Percentiles rank a stretch among this genome's conserved stretches.
Evolutionary conservation across 371 early-diverging fungal species (phyloP).

Genomic region (Parasitella parasitica): DNA sequence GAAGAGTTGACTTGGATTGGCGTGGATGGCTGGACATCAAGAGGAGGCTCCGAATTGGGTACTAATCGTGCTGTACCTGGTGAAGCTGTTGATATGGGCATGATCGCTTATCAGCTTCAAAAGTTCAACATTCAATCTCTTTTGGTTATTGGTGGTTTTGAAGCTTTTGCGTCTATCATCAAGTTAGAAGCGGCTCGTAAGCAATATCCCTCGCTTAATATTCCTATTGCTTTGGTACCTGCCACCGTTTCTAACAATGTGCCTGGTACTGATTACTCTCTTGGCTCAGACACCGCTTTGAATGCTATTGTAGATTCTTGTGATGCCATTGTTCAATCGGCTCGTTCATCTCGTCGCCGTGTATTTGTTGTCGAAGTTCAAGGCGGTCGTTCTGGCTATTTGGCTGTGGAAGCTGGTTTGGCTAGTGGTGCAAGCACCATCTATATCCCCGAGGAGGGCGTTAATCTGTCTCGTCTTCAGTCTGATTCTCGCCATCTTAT

Average conservation of each 20-base stretch:
- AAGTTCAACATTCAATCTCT: conserved; percentile 86
- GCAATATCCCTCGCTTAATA: conserved; percentile 85
- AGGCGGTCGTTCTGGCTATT: conserved; percentile 96
- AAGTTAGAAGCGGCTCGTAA: conserved; percentile 70
- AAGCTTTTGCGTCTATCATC: conserved; percentile 79
- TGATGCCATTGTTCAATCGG: conserved; percentile 92
- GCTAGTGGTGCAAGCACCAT: conserved; percentile 91
- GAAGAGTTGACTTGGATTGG: conserved; percentile 79
- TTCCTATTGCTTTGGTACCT: conserved; percentile 93
- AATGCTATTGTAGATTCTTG: conserved; percentile 95
- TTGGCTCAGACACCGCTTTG: conserved; percentile 71
- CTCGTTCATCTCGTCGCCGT: conserved; percentile 85
- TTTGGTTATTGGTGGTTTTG: conserved; percentile 95
- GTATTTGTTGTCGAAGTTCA: conserved; percentile 99
- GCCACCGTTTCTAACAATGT: conserved; percentile 99
- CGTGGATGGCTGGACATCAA: conserved; percentile 89
- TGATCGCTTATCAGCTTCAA: conserved; percentile 88
- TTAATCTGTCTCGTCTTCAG: conserved; percentile 78
- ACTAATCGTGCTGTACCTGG: conserved; percentile 90
- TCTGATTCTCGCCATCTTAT: conserved; percentile 81
- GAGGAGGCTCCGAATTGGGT: conserved; percentile 95
- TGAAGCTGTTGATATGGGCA: conserved; percentile 70
- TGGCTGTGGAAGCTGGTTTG: conserved; percentile 92
- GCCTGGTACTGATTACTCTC: conserved; percentile 88
- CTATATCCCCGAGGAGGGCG: conserved; percentile 96